Evolutionary conservation across 2,329 filamentous ascomycete species (phyloP), one percentile per base, ranked within the genome.

Genomic region (Onygenales sp.): DNA sequence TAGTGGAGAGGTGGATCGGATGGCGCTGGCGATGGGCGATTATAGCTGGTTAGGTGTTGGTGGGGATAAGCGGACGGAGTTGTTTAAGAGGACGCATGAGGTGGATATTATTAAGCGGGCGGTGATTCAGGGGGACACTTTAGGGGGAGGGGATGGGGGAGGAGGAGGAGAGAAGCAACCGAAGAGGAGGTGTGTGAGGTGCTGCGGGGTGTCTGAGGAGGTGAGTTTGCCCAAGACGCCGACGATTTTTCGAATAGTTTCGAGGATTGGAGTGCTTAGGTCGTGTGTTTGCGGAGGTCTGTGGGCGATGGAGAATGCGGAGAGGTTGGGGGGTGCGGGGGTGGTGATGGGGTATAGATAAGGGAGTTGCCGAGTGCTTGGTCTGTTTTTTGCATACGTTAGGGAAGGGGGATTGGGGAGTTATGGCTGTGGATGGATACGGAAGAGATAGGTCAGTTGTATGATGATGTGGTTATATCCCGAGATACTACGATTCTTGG

Each of bases 1-100:
- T 42, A 73, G 73, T 5, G 75, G 79, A 51, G 75, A 78, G 52
- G 77, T 84, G 9, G 82, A 93, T 59, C 78, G 82, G 32, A 79
- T 84, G 8, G 78, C 78, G 56, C 75, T 95, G 48, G 87, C 87
- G 70, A 86, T 89, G 68, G 80, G 81, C 48, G 82, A 93, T 64
- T 88, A 84, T 53, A 76, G 76, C 48, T 79, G 87, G 65, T 74
- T 93, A 9, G 85, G 86, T 5, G 73, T 89, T 11, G 77, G 79
- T 8, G 78, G 84, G 51, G 81, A 84, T 55, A 69, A 69, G 11
- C 71, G 72, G 14, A 79, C 77, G 4, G 80, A 82, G 58, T 69
- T 77, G 8, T 88, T 85, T 67, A 80, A 79, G 57, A 75, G 77
- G n/a, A 72, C 75, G 33, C 77, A 83, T 63, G 75, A 85, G 27